Percentiles rank a stretch among this genome's conserved stretches.
These are phyloP conservation scores for Fraxinus excelsior DNA, from an alignment of 257 asterid genomes.

Conservation along the genomic window DNA sequence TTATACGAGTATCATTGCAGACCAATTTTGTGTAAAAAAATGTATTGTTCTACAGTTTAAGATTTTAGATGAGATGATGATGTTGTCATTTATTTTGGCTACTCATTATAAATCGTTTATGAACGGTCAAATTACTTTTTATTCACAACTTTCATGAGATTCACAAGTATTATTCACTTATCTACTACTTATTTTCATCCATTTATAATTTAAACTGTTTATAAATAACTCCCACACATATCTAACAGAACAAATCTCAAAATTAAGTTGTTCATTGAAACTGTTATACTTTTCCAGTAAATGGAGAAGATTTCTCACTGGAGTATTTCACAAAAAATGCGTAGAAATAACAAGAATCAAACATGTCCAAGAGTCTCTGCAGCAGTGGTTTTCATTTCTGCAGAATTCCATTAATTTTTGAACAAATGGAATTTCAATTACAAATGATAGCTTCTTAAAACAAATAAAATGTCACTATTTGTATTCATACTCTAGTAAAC, in stretches of 20 bases:
- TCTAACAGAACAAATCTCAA: neutral
- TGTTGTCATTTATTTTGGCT: too few relatives aligned
- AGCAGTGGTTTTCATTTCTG: neutral
- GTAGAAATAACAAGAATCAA: neutral
- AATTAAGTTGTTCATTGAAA: neutral
- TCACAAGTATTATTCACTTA: too few relatives aligned
- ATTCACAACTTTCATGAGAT: too few relatives aligned
- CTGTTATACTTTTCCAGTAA: neutral
- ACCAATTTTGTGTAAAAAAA: too few relatives aligned
- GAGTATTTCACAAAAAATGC: neutral
- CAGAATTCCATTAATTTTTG: neutral
- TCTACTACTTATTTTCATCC: too few relatives aligned
- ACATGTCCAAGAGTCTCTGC: neutral
- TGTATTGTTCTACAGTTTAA: too few relatives aligned
- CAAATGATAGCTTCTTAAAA: constrained; percentile 7
- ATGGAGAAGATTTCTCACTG: neutral
- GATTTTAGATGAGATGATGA: too few relatives aligned
- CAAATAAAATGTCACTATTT: constrained; percentile 31
- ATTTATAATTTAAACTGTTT: too few relatives aligned
- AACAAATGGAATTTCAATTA: constrained; percentile 25
- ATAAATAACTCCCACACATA: too few relatives aligned
- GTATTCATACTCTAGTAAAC: constrained; percentile 24
- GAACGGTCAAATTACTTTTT: too few relatives aligned
- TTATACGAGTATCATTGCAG: too few relatives aligned
- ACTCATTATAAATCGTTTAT: too few relatives aligned